Base-by-base conservation (phyloP, 2,329 filamentous ascomycete genomes). In the Arthrinium phaeospermum region DNA sequence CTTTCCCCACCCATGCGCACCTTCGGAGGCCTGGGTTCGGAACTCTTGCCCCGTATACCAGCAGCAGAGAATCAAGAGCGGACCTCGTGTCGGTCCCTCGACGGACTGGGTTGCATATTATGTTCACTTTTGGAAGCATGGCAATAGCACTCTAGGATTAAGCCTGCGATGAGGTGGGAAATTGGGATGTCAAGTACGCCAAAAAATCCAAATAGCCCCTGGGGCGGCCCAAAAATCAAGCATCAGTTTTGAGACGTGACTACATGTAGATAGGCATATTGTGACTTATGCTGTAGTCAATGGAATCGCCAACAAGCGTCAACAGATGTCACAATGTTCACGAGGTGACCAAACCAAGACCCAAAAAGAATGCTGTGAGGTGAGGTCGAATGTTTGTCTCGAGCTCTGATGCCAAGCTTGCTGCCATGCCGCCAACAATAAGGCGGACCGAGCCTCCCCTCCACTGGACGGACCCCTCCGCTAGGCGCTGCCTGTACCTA, bases 21-120 rank as follows among this genome's bases (percentile, higher is more conserved):
- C 57, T 64, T 64, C 24, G 49, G 49, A 51, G 49, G 49, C 49
- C 1, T 27, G n/a, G n/a, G 49, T 51, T 34, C 12, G 41, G 34
- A 64, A 30, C 34, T 64, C 30, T 13, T 22, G 57, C n/a, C 34
- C 57, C 22, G 34, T 12, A 27, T 41, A 41, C 57, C 22, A 41
- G 19, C 57, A 64, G 22, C 57, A 64, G 34, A n/a, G 19, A 64
- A 41, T n/a, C 8, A 64, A 41, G 8, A 34, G 57, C 7, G 57
- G 57, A 41, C 57, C 30, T 64, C 19, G 57, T 64, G 57, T 41
- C 57, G 57, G 57, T 64, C 57, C 51, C 19, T 64, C 24, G 53
- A 61, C 30, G 57, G 34, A 64, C 57, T 64, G 57, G 57, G 57
- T 64, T 64, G 57, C 57, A 64, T 64, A 41, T 64, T 64, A 64